Base-by-base conservation (phyloP, 2,329 filamentous ascomycete species). In the Fusarium falciforme region DNA sequence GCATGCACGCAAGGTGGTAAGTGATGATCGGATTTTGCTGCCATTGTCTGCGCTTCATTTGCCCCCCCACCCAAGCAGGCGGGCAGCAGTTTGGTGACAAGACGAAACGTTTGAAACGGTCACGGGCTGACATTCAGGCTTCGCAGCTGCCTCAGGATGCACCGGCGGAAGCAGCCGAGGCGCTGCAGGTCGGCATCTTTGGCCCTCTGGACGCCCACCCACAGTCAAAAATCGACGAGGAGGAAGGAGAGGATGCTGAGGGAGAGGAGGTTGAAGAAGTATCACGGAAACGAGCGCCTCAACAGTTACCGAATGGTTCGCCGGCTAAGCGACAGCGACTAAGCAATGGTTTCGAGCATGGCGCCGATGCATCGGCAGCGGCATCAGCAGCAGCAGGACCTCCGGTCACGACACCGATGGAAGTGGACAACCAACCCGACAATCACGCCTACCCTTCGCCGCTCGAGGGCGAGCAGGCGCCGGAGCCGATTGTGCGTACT, bases 391-490 rank as follows among this genome's bases (percentile, higher is more conserved):
- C 64, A 68, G 59, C 67, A 54, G 52, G 58, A 54, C 58, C 71
- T 31, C 85, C 87, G 77, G 67, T 71, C 12, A 83, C 86, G 49
- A 89, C 87, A 71, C 87, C 89, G 74, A 91, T 92, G 89, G 89
- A 92, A 74, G 81, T 91, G 72, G 90, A 92, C 80, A 83, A 83
- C 42, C 83, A 84, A 71, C 82, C 83, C 62, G 84, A 85, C 79
- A 89, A 89, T 78, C 89, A 92, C 81, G 90, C 90, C 76, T 92
- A 92, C 78, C 90, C 90, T 62, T 92, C 90, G 64, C 90, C 90
- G 64, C 86, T 90, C 22, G 89, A 91, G 79, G 87, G 87, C 68
- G 89, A 91, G 75, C 85, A 87, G 69, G 85, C 84, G 63, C 84
- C 86, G 52, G 88, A 88, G 52, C 87, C 89, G 36, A 82, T 85